Evolutionary conservation across 305 asterid species (phyloP).

Genomic region (Petunia hybrid): DNA sequence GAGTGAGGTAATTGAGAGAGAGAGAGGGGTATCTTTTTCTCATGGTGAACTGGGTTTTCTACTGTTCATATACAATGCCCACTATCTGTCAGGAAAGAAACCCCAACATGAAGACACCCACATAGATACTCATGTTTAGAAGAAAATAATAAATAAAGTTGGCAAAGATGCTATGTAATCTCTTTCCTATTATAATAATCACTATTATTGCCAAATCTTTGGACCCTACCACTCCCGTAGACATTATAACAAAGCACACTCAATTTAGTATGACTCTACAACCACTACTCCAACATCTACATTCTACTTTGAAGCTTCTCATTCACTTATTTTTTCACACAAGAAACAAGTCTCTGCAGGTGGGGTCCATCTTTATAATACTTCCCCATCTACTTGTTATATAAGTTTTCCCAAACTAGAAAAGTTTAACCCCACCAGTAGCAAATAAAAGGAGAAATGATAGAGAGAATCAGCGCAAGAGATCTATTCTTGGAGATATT

Average conservation of each 20-base stretch:
- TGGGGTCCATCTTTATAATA: slow-evolving; percentile 59
- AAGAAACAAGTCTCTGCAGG: slow-evolving; percentile 49
- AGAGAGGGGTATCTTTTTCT: neutral
- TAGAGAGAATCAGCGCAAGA: neutral
- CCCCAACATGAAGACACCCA: slow-evolving; percentile 66
- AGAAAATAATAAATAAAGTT: slow-evolving; percentile 48
- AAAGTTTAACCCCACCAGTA: neutral
- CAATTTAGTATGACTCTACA: slow-evolving; percentile 46
- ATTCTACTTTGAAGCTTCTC: slow-evolving; percentile 50
- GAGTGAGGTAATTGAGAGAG: neutral
- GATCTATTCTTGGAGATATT: slow-evolving; percentile 6
- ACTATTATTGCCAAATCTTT: slow-evolving; percentile 56
- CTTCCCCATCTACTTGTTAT: slow-evolving; percentile 46
- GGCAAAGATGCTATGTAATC: slow-evolving; percentile 50
- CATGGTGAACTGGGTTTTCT: slow-evolving; percentile 28
- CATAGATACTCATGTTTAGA: slow-evolving; percentile 57
- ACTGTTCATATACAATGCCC: slow-evolving; percentile 40
- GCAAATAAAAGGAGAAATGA: slow-evolving; percentile 6
- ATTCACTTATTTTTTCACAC: slow-evolving; percentile 48
- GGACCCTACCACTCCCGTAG: slow-evolving; percentile 64
- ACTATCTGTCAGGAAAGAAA: slow-evolving; percentile 46
- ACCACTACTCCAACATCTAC: slow-evolving; percentile 61
- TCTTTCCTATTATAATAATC: slow-evolving; percentile 45
- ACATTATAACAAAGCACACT: slow-evolving; percentile 45
- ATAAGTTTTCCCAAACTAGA: slow-evolving; percentile 37